Evolutionary conservation across 352 stramenopile genomes (phyloP).

Genomic region (Vaucheria bursata): DNA sequence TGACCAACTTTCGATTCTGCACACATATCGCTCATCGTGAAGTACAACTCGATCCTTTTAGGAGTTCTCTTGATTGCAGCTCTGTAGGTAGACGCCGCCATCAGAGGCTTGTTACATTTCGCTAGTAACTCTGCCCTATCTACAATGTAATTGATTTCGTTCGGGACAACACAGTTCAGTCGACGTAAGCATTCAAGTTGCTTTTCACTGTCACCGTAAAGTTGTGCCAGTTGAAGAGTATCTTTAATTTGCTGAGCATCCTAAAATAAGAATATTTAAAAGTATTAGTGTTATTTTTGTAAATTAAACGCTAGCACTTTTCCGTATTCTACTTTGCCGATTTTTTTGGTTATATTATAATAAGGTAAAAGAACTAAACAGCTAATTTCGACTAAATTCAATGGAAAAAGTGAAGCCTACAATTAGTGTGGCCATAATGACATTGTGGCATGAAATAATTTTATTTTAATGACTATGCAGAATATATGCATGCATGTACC

Average conservation of each 20-base stretch:
- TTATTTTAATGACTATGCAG: too few relatives aligned
- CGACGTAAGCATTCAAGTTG: conserved; percentile 1
- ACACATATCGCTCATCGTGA: not conserved
- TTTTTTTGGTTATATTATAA: too few relatives aligned
- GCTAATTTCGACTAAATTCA: too few relatives aligned
- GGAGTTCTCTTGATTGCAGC: conserved; percentile 1
- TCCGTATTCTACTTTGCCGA: too few relatives aligned
- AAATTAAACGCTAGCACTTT: too few relatives aligned
- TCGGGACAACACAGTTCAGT: not conserved
- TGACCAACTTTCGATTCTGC: not conserved
- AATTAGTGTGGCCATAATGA: too few relatives aligned
- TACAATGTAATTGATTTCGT: not conserved
- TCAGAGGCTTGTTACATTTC: not conserved
- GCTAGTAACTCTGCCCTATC: not conserved
- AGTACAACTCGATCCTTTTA: not conserved
- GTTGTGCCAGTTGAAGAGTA: not conserved
- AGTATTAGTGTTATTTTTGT: too few relatives aligned
- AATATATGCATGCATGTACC: too few relatives aligned
- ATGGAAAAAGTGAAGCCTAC: too few relatives aligned
- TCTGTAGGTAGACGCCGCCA: not conserved
- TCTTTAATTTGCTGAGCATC: not conserved
- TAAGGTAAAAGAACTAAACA: too few relatives aligned
- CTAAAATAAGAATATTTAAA: too few relatives aligned
- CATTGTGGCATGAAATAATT: too few relatives aligned
- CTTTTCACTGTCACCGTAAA: not conserved